Percentiles rank a stretch among this genome's conserved stretches.
These are phyloP conservation scores for Penicillium psychrofluorescens DNA, from an alignment of 495 filamentous ascomycete species.

Conservation along the genomic window DNA sequence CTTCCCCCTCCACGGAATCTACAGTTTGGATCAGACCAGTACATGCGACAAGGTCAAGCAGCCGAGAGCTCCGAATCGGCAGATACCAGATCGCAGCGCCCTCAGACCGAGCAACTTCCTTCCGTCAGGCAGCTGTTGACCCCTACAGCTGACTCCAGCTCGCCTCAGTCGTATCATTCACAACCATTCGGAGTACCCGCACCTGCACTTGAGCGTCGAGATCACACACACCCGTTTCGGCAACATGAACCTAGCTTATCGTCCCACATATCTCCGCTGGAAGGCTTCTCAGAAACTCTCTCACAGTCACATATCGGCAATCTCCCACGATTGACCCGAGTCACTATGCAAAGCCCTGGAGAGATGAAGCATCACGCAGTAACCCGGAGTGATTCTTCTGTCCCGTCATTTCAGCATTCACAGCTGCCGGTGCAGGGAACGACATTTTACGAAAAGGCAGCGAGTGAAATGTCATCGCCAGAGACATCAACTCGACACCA, in stretches of 20 bases:
- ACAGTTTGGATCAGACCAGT: constrained; percentile 38
- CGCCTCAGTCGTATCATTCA: constrained; percentile 20
- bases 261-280: constrained; percentile 7
- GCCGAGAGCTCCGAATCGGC: constrained; percentile 18
- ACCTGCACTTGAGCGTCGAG: constrained; percentile 11
- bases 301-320: constrained; percentile 13
- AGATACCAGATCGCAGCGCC: constrained; percentile 12
- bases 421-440: constrained; percentile 8
- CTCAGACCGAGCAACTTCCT: constrained; percentile 31
- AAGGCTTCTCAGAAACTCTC: constrained; percentile 14
- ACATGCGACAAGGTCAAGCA: constrained; percentile 25
- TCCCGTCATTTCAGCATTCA: constrained; percentile 7
- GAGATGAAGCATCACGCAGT: constrained; percentile 10
- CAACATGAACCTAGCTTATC: constrained; percentile 15
- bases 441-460: constrained; percentile 10
- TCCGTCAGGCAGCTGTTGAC: constrained; percentile 43
- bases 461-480: constrained; percentile 11
- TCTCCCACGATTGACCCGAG: constrained; percentile 30
- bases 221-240: constrained; percentile 12
- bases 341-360: constrained; percentile 18
- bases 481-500: constrained; percentile 12
- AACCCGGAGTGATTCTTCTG: constrained; percentile 17
- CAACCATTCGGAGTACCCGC: constrained; percentile 16
- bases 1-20: constrained; percentile 44
- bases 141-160: constrained; percentile 24